phyloP scores from a whole-genome alignment of 352 stramenopile species.

The Globisporangium spiculum region DNA sequence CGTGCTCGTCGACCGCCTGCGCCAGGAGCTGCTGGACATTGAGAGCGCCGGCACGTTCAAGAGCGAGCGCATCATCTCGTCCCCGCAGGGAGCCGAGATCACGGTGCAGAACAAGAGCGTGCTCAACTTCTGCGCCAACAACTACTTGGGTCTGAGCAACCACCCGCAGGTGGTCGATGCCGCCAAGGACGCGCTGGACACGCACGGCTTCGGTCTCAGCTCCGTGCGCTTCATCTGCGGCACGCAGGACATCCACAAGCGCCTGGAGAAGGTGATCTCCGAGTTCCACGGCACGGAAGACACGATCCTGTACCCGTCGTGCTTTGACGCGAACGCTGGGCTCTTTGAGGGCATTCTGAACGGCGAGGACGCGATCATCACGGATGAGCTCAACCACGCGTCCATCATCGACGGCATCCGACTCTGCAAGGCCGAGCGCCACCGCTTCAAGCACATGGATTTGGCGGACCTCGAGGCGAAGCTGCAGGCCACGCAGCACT shows the following conservation, averaged over 20 bases:
- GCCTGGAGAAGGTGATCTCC: constrained; percentile 86
- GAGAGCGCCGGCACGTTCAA: constrained; percentile 82
- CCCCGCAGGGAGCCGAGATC: constrained; percentile 78
- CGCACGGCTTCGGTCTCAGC: constrained; percentile 88
- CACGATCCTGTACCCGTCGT: constrained; percentile 93
- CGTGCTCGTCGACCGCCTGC: constrained; percentile 70
- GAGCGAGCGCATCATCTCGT: constrained; percentile 89
- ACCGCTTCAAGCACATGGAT: constrained; percentile 94
- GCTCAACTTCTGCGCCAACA: constrained; percentile 95
- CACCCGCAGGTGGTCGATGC: constrained; percentile 83
- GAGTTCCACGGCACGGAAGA: constrained; percentile 94
- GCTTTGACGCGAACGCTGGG: constrained; percentile 93
- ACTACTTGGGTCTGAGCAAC: constrained; percentile 92
- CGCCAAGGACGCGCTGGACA: constrained; percentile 78
- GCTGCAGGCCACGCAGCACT: constrained; percentile 88
- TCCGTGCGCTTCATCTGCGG: constrained; percentile 95
- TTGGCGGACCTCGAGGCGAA: constrained; percentile 89
- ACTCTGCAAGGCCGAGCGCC: constrained; percentile 91
- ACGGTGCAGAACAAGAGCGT: constrained; percentile 67
- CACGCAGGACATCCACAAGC: constrained; percentile 94
- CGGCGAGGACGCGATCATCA: constrained; percentile 91
- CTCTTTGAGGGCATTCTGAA: constrained; percentile 90
- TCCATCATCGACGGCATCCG: constrained; percentile 95
- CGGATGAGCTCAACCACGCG: constrained; percentile 92
- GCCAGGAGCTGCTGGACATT: constrained; percentile 68